These are phyloP conservation scores for Botryotinia convoluta DNA, from an alignment of 2,329 filamentous ascomycete genomes.

Conservation along the genomic window DNA sequence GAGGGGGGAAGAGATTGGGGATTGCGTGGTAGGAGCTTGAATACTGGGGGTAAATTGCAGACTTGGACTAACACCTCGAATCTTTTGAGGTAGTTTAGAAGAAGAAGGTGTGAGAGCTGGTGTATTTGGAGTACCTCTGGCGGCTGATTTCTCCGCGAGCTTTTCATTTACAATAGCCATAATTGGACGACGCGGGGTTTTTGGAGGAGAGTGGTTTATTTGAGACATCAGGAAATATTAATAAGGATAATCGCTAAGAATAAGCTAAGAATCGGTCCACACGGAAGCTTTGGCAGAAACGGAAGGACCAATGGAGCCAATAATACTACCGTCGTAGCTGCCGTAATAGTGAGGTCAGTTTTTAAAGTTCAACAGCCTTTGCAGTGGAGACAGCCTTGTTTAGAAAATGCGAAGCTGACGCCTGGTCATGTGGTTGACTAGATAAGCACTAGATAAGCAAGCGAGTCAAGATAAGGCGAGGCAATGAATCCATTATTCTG, in stretches of 20 bases:
- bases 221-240: slow-evolving; percentile 25
- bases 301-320: not conserved
- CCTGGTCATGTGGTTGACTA: slow-evolving; percentile 1
- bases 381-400: slow-evolving; percentile 16
- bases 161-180: slow-evolving; percentile 24
- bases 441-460: slow-evolving; percentile 14
- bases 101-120: slow-evolving; percentile 14
- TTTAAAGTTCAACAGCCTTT: slow-evolving; percentile 14
- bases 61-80: slow-evolving; percentile 7
- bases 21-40: slow-evolving; percentile 16
- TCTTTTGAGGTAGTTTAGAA: slow-evolving; percentile 19
- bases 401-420: slow-evolving; percentile 4
- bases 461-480: slow-evolving; percentile 17
- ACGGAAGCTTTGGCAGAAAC: not conserved
- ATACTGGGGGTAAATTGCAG: not conserved
- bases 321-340: slow-evolving; percentile 21
- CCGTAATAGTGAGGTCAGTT: slow-evolving; percentile 11
- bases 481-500: slow-evolving; percentile 7
- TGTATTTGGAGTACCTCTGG: not conserved
- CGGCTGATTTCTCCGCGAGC: slow-evolving; percentile 17
- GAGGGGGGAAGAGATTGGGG: slow-evolving; percentile 11
- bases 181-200: slow-evolving; percentile 22
- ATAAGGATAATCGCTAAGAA: slow-evolving; percentile 12
- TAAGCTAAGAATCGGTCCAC: not conserved
- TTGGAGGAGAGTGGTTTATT: slow-evolving; percentile 19